phyloP scores from a whole-genome alignment of 768 basidiomycete species.

The Mycena olivaceomarginata region DNA sequence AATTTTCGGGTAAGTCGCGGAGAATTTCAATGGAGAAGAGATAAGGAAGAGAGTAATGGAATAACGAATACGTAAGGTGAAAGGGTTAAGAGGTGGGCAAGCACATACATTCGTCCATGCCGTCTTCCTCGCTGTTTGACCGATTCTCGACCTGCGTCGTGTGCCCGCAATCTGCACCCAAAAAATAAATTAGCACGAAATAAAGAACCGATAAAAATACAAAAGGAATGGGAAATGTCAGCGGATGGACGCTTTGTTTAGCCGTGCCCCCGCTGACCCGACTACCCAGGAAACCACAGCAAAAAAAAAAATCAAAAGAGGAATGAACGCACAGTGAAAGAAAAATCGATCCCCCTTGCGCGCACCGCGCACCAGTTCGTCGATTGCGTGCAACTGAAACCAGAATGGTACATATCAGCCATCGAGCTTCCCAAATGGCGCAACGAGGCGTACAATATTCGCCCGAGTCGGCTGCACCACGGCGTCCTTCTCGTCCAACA shows the following conservation, averaged over 20 bases:
- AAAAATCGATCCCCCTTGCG: conserved; percentile 71
- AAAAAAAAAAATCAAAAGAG: background rate
- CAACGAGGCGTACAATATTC: conserved; percentile 35
- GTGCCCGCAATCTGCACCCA: conserved; percentile 64
- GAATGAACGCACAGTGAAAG: conserved; percentile 69
- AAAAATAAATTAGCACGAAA: background rate
- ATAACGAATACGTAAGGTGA: background rate
- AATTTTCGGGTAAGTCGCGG: conserved; percentile 6
- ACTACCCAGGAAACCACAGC: background rate
- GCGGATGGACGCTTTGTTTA: too few species aligned
- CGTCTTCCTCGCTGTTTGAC: conserved; percentile 63
- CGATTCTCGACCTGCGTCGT: conserved; percentile 58
- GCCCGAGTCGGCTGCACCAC: conserved; percentile 34
- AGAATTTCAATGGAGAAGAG: background rate
- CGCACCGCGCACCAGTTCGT: conserved; percentile 64
- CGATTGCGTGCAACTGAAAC: conserved; percentile 63
- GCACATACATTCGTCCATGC: conserved; percentile 62
- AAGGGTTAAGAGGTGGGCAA: background rate
- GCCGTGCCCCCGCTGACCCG: too few species aligned
- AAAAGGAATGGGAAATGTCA: background rate
- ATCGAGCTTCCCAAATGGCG: background rate
- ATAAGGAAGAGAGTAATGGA: background rate
- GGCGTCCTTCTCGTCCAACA: conserved; percentile 21
- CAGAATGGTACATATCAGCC: too few species aligned
- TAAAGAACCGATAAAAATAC: background rate